phyloP scores from a whole-genome alignment of 805 yeast genomes.

The Pichia cephalocereana region DNA sequence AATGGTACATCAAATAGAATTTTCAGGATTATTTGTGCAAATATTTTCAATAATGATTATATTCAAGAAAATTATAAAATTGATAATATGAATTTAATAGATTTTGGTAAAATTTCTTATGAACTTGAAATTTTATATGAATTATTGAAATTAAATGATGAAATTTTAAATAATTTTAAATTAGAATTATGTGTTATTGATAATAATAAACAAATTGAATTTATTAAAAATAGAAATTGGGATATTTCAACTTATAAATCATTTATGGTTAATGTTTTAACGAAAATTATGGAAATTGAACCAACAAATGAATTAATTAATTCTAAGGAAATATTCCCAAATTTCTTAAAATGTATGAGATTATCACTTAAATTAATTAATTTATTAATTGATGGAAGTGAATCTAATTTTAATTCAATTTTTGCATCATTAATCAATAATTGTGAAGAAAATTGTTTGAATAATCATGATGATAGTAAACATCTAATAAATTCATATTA shows the following conservation, averaged over 20 bases:
- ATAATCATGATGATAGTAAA: background rate
- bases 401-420: conserved; percentile 36
- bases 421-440: conserved; percentile 10
- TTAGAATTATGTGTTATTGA: conserved; percentile 53
- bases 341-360: conserved; percentile 32
- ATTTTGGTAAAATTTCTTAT: conserved; percentile 55
- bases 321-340: conserved; percentile 10
- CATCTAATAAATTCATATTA: conserved; percentile 13
- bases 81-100: conserved; percentile 36
- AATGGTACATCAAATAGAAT: conserved; percentile 54
- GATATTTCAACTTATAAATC: conserved; percentile 54
- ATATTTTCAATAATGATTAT: conserved; percentile 35
- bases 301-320: conserved; percentile 13
- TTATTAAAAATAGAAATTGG: conserved; percentile 36
- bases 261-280: conserved; percentile 36
- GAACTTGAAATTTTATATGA: conserved; percentile 44
- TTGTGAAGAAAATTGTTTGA: conserved; percentile 5
- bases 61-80: conserved; percentile 17
- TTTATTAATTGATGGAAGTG: conserved; percentile 47
- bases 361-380: conserved; percentile 37
- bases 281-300: conserved; percentile 33
- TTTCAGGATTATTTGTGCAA: conserved; percentile 46
- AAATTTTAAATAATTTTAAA: conserved; percentile 39
- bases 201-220: conserved; percentile 32
- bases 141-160: conserved; percentile 40